Base-by-base conservation (phyloP, 179 eudicot genomes). In the Spergularia azorica region DNA sequence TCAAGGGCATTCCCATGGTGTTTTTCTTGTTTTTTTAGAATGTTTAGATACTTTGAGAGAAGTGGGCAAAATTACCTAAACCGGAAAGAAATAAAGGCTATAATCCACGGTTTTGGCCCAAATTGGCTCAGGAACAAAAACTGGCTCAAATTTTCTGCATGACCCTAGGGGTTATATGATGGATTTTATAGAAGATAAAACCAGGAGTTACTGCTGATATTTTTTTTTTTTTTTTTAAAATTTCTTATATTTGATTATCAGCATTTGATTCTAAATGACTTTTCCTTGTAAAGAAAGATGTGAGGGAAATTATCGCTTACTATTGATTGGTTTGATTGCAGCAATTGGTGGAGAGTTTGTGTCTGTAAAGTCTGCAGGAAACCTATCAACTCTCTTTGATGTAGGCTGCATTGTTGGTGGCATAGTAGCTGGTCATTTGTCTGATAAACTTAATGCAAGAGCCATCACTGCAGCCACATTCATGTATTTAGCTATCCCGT, bases 391-490 rank as follows among this genome's bases (percentile, higher is more conserved):
- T 51, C 79, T 95, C 50, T 95, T 95, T 65, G 97, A 95, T 70
- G 98, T 93, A 17, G 99, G 99, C 46, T 97, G 99, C 59, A 91
- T 95, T 3, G 80, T 95, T 51, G 99, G 99, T 13, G 99, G 99
- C 58, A 88, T 95, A 62, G 39, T 95, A 48, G 98, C 98, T 55
- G 99, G 99, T 67, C 87, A 90, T 77, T 84, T 93, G 77, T 95
- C 99, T 43, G 99, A 95, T 81, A 93, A 89, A 78, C 89, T 93
- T 17, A 88, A 80, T 71, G 99, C 99, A 63, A 87, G 99, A 61
- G 99, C 99, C 15, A 89, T 84, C 2, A 95, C 98, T 46, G 99
- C 95, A 56, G 95, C 98, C 64, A 86, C 86, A 77, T 95, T 95
- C 84, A 89, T 93, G 95, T 93, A 86, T 67, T 85, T 84, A 7